These are phyloP conservation scores for Aspergillus ibericus DNA, from an alignment of 2,329 filamentous ascomycete species.

Conservation along the genomic window DNA sequence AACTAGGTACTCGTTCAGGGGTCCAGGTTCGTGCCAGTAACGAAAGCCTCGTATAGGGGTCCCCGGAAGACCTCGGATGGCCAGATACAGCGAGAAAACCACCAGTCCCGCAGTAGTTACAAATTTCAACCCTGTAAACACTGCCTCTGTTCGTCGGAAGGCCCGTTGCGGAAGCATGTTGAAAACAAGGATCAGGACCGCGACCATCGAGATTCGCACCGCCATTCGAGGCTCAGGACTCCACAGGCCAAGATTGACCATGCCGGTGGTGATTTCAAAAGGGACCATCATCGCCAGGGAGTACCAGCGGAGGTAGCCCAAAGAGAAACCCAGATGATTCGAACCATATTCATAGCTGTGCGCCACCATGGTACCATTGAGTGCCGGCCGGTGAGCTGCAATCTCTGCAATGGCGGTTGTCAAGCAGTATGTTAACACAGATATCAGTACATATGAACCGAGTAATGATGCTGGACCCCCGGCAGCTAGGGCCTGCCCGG, in stretches of 20 bases:
- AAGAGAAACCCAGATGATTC: slow-evolving; percentile 39
- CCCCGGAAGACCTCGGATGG: slow-evolving; percentile 52
- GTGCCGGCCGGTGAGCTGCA: slow-evolving; percentile 38
- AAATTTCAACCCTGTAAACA: slow-evolving; percentile 52
- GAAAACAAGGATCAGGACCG: slow-evolving; percentile 56
- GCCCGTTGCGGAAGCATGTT: slow-evolving; percentile 50
- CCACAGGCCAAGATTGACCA: slow-evolving; percentile 65
- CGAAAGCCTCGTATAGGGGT: slow-evolving; percentile 51
- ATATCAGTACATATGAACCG: slow-evolving; percentile 53
- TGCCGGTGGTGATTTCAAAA: slow-evolving; percentile 65
- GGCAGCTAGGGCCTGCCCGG: slow-evolving; percentile 53
- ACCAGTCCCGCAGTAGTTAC: slow-evolving; percentile 51
- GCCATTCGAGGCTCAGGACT: slow-evolving; percentile 38
- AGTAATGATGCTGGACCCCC: slow-evolving; percentile 55
- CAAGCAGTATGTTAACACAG: slow-evolving; percentile 48
- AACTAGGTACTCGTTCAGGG: slow-evolving; percentile 50
- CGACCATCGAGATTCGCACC: slow-evolving; percentile 53
- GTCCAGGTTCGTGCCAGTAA: slow-evolving; percentile 51
- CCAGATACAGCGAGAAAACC: slow-evolving; percentile 52
- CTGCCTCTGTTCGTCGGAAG: slow-evolving; percentile 52
- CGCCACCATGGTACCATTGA: slow-evolving; percentile 41
- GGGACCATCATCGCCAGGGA: slow-evolving; percentile 47
- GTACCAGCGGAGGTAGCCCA: slow-evolving; percentile 49
- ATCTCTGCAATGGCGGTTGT: slow-evolving; percentile 47
- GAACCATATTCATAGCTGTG: slow-evolving; percentile 43